Evolutionary conservation across 495 filamentous ascomycete genomes (phyloP).

Genomic region (Aspergillus kassunensis): DNA sequence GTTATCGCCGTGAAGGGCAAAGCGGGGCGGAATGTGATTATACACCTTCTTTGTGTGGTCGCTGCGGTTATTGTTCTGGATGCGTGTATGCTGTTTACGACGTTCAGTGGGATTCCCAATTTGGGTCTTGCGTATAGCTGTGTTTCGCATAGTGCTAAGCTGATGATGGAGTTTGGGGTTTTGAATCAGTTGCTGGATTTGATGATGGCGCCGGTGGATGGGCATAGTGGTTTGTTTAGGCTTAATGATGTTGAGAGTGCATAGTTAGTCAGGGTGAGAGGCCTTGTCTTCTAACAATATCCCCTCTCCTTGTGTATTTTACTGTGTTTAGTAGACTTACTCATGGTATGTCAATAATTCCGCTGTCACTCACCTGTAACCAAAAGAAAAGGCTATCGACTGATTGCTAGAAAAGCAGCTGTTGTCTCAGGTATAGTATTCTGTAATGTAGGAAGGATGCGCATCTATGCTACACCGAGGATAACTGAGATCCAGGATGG

Average conservation of each 20-base stretch:
- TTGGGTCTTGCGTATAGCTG: constrained; percentile 42
- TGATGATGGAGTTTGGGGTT: constrained; percentile 49
- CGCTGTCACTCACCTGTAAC: too few species aligned
- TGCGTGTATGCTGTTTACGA: constrained; percentile 25
- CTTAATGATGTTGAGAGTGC: neutral
- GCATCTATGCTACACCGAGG: too few species aligned
- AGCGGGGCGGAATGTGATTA: constrained; percentile 31
- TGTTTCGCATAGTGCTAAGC: constrained; percentile 48
- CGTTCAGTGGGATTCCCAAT: constrained; percentile 33
- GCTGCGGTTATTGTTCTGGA: constrained; percentile 37
- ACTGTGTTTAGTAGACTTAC: too few species aligned
- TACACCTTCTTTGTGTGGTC: constrained; percentile 43
- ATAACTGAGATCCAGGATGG: too few species aligned
- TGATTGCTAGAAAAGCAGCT: too few species aligned
- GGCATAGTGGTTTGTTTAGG: neutral
- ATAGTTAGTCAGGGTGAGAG: neutral
- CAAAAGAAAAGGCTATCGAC: too few species aligned
- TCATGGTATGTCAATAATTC: too few species aligned
- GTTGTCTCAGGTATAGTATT: too few species aligned
- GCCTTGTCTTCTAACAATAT: too few species aligned
- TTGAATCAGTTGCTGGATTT: constrained; percentile 42
- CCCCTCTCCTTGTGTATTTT: too few species aligned
- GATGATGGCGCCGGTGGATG: neutral
- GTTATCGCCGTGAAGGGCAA: constrained; percentile 24
- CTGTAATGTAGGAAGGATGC: too few species aligned